Evolutionary conservation across 306 rosid genomes (phyloP), one percentile per base, ranked within the genome.

Genomic region (Cucurbita argyrosperma): DNA sequence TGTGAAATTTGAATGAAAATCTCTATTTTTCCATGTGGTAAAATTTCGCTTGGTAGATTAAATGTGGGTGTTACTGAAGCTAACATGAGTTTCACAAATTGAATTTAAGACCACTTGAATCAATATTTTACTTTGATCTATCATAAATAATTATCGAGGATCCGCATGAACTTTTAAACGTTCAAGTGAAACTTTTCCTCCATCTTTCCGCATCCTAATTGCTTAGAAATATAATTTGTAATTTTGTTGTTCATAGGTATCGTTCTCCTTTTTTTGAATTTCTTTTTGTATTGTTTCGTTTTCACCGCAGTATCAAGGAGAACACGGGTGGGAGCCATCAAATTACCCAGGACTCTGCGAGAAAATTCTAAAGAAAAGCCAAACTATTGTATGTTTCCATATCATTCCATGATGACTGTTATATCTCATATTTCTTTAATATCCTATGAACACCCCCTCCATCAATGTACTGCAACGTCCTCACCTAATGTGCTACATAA

Each of bases 231-330:
- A 39, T 39, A 12, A 60, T 5, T 5, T 18, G 60, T 10, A 19
- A 55, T 3, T 13, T 15, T 61, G 46, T 15, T 61, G 67, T 15
- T 38, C 46, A 4, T 61, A 37, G 67, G 19, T 60, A 39, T 10
- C 0, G 10, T 43, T 21, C n/a, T 19, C 0, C 16, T 60, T 19
- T 66, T 5, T 5, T 19, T 67, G 3, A 45, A 13, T 19, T 50
- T 50, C 13, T 39, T 49, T 10, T 45, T 78, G 26, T 43, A 43
- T 49, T 60, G 70, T 56, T 71, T 75, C 43, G 39, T 59, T 76
- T 57, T 79, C 77, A 46, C 73, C 42, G 77, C 90, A 94, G 97
- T 94, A 94, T 86, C 98, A 94, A 90, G 98, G 98, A 75, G 95
- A 94, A 42, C 84, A 85, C 19, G 98, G 98, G 63, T 94, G 98